Evolutionary conservation across 768 basidiomycete genomes (phyloP).

Genomic region (Leccinum boreale): DNA sequence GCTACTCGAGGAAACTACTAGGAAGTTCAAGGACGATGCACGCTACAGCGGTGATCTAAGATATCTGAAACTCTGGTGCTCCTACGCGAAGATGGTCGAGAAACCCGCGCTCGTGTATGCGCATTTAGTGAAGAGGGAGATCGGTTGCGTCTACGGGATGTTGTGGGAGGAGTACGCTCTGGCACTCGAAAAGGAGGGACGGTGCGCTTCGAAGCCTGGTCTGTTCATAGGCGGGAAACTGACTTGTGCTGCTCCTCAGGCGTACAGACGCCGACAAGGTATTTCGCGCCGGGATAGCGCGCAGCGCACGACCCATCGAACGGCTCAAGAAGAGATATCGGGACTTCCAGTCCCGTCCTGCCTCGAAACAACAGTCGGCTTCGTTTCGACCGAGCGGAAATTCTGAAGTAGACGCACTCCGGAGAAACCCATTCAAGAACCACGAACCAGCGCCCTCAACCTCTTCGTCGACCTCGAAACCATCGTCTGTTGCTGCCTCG

Average conservation of each 20-base stretch:
- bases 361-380: slow-evolving; percentile 26
- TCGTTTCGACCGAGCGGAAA: slow-evolving; percentile 26
- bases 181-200: slow-evolving; percentile 69
- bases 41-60: slow-evolving; percentile 84
- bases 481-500: slow-evolving; percentile 21
- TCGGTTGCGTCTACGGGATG: slow-evolving; percentile 73
- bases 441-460: slow-evolving; percentile 31
- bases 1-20: slow-evolving; percentile 79
- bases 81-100: slow-evolving; percentile 80
- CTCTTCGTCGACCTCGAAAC: slow-evolving; percentile 26
- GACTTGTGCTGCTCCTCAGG: slow-evolving; percentile 38
- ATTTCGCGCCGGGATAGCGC: slow-evolving; percentile 78
- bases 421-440: slow-evolving; percentile 37
- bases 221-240: slow-evolving; percentile 3
- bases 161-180: slow-evolving; percentile 92
- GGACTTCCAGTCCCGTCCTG: slow-evolving; percentile 65
- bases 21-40: slow-evolving; percentile 78
- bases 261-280: slow-evolving; percentile 74
- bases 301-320: slow-evolving; percentile 78
- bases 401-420: slow-evolving; percentile 29
- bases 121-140: slow-evolving; percentile 66
- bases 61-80: slow-evolving; percentile 89
- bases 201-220: slow-evolving; percentile 46
- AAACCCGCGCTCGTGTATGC: slow-evolving; percentile 67
- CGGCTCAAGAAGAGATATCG: slow-evolving; percentile 78